phyloP scores from a whole-genome alignment of 1,284 basidiomycete genomes.

The Termitomyces sp. region DNA sequence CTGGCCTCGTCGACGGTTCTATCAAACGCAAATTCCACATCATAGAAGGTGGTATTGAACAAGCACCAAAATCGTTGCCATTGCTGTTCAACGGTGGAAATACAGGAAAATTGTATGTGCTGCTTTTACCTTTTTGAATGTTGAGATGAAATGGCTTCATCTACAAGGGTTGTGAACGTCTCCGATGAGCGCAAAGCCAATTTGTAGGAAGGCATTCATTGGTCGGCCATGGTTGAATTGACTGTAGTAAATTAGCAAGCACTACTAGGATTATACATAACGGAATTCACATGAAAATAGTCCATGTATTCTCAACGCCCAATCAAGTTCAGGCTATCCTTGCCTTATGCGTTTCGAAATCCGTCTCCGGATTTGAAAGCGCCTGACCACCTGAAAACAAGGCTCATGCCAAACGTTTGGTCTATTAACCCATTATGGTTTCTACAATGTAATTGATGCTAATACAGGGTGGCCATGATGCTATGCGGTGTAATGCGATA shows the following conservation, averaged over 20 bases:
- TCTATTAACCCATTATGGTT: background rate
- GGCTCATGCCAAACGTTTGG: background rate
- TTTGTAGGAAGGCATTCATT: conserved; percentile 3
- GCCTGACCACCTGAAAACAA: background rate
- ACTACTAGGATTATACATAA: background rate
- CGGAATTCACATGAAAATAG: background rate
- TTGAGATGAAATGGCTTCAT: background rate
- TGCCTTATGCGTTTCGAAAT: background rate
- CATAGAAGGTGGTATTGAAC: conserved; percentile 64
- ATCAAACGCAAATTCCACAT: conserved; percentile 81
- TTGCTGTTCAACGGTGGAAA: conserved; percentile 79
- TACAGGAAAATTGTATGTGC: conserved; percentile 73
- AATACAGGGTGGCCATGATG: background rate
- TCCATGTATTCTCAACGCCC: no score
- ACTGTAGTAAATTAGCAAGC: background rate
- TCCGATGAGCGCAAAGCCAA: conserved; percentile 28
- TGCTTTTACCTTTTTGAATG: background rate
- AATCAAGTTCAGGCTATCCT: background rate
- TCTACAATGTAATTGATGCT: background rate
- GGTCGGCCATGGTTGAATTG: background rate
- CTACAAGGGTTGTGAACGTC: conserved; percentile 44
- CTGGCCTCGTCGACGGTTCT: conserved; percentile 61
- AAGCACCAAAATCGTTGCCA: conserved; percentile 63
- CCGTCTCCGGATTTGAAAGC: background rate
- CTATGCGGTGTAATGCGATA: conserved; percentile 3